Base-by-base conservation (phyloP, 2,329 filamentous ascomycete species). In the Colletotrichum endophyticum region DNA sequence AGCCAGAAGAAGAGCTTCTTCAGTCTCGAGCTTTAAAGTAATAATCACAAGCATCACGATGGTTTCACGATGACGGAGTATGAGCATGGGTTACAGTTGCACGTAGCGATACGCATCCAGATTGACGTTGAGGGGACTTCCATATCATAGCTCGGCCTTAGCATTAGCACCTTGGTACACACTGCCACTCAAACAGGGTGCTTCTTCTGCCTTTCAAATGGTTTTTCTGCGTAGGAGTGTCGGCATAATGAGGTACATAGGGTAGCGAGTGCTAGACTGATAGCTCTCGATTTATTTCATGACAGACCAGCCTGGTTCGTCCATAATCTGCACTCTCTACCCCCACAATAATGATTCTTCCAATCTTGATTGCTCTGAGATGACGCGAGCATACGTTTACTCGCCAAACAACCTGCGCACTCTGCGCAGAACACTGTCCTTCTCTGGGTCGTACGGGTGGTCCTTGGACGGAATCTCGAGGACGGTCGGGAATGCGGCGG, bases 401-500 rank as follows among this genome's bases (percentile, higher is more conserved):
- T 96, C 92, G 80, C 92, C 92, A 87, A 93, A 93, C 73, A 92
- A 79, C 75, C 90, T 88, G 77, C 90, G 88, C 62, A 99, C 97
- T 80, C 97, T 91, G 87, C 96, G 95, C 86, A 99, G 86, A 59
- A 99, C 96, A 83, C 96, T 99, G 85, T 99, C 97, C 89, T 99
- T 99, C 87, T 99, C 97, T 0, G 97, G 97, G 82, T 99, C 96
- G 84, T 99, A 99, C 3, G 97, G 97, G 85, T 99, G 97, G 85
- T 99, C 97, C 90, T 99, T 99, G 87, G 95, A 98, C 28, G 97
- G 97, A 77, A 99, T 99, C 86, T 99, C 97, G 74, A 99, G 92
- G 71, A 99, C 91, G 27, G 96, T 94, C n/a, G 97, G 97, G 87
- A 99, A 99, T 6, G 97, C 96, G 66, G 96, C 95, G 25, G 95